phyloP scores from a whole-genome alignment of 139 green algal species.

The Chlorella sp. region DNA sequence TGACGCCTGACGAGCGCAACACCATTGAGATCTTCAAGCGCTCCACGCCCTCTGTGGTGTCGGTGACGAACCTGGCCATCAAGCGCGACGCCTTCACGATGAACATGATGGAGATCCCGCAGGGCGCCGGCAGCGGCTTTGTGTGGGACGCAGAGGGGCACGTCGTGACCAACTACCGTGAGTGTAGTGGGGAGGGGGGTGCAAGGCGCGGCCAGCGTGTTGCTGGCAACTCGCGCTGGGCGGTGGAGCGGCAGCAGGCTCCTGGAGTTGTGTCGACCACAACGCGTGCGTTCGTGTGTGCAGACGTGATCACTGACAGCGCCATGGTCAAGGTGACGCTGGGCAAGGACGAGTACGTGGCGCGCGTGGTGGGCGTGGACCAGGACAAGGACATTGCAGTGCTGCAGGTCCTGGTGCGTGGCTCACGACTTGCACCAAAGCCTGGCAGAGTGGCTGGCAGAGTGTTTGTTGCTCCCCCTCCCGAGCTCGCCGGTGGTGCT shows the following conservation, averaged over 20 bases:
- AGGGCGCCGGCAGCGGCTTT: conserved; percentile 62
- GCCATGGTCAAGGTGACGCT: conserved; percentile 14
- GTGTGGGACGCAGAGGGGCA: conserved; percentile 39
- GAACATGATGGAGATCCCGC: conserved; percentile 66
- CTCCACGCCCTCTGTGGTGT: conserved; percentile 64
- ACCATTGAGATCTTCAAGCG: conserved; percentile 65
- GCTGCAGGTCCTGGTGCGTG: conserved; percentile 47
- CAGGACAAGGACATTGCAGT: conserved; percentile 60
- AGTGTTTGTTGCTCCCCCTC: no score
- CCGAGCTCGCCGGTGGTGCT: no score
- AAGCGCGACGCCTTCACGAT: conserved; percentile 62
- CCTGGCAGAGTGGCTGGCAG: no score
- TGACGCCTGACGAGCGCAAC: conserved; percentile 8
- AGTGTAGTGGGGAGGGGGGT: no score
- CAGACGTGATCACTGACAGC: conserved; percentile 14
- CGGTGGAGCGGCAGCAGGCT: no score
- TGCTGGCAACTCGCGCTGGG: no score
- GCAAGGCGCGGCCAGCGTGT: no score
- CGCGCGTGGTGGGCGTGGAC: conserved; percentile 6
- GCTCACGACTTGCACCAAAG: no score
- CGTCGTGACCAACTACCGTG: neutral
- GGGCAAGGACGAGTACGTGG: conserved; percentile 8
- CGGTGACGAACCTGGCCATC: conserved; percentile 65
- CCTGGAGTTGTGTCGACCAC: no score
- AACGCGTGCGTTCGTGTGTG: no score